A percentile compares a stretch with the other conserved stretches of the same genome.
Evolutionary conservation across 2,329 filamentous ascomycete species (phyloP).

Genomic region (Exophiala lecanii-corni): DNA sequence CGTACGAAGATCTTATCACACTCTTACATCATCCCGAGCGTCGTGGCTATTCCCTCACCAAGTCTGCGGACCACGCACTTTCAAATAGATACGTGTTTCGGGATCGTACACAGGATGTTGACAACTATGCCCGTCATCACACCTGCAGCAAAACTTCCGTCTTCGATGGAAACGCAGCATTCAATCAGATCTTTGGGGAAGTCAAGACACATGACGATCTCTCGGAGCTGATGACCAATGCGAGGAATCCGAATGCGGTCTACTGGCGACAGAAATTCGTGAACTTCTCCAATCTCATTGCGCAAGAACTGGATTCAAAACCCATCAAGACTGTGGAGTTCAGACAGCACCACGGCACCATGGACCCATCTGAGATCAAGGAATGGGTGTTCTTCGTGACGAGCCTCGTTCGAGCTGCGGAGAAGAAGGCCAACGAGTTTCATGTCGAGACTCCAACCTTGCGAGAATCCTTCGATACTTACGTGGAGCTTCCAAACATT

Average conservation of each 20-base stretch:
- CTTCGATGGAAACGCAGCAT: neutral
- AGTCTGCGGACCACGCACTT: neutral
- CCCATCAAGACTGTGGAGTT: constrained; percentile 13
- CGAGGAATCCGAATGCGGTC: neutral
- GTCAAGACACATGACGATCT: constrained; percentile 1
- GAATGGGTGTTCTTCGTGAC: constrained; percentile 17
- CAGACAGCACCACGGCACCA: constrained; percentile 16
- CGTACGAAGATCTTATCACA: constrained; percentile 14
- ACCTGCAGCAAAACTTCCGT: neutral
- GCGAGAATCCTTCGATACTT: too few species aligned
- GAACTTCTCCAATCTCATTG: constrained; percentile 11
- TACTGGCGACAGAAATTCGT: constrained; percentile 4
- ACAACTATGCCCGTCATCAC: neutral
- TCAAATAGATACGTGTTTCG: neutral
- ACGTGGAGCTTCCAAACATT: too few species aligned
- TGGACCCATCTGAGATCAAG: constrained; percentile 6
- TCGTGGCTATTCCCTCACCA: constrained; percentile 5
- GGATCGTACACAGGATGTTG: neutral
- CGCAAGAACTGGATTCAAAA: neutral
- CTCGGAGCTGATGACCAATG: neutral
- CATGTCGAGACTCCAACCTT: neutral
- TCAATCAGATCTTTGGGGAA: neutral
- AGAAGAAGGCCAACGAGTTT: constrained; percentile 10
- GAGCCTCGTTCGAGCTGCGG: constrained; percentile 14
- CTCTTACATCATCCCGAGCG: constrained; percentile 15